A percentile compares a stretch with the other conserved stretches of the same genome.
These are phyloP conservation scores for Phialophora chinensis DNA, from an alignment of 2,329 filamentous ascomycete species.

Conservation along the genomic window DNA sequence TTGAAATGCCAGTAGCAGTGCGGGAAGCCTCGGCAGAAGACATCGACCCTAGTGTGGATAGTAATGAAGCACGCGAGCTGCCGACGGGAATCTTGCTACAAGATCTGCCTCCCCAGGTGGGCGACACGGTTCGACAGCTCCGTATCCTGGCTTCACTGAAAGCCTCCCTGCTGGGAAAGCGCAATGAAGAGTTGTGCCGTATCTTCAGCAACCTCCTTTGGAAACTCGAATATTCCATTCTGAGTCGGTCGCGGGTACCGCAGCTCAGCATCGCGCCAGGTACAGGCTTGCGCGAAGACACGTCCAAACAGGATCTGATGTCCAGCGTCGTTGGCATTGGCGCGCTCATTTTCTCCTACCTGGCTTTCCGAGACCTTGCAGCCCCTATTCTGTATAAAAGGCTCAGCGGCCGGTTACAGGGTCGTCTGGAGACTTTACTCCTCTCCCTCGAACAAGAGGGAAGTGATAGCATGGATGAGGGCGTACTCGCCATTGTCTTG, in stretches of 20 bases:
- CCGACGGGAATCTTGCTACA: conserved; percentile 9
- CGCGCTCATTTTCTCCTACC: conserved; percentile 28
- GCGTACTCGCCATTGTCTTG: conserved; percentile 18
- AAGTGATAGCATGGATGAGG: background rate
- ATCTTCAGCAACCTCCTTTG: conserved; percentile 28
- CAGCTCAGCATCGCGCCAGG: background rate
- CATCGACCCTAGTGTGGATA: background rate
- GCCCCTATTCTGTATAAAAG: conserved; percentile 26
- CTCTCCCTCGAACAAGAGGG: background rate
- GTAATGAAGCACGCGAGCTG: background rate
- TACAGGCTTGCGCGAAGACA: background rate
- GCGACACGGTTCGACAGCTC: conserved; percentile 19
- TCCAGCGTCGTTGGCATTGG: conserved; percentile 15
- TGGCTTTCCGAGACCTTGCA: conserved; percentile 24
- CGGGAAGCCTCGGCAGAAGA: conserved; percentile 2
- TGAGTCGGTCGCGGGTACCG: background rate
- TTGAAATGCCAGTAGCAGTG: conserved; percentile 18
- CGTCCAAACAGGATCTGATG: background rate
- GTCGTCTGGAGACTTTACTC: conserved; percentile 8
- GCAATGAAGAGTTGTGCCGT: conserved; percentile 20
- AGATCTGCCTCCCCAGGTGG: conserved; percentile 11
- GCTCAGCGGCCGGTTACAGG: conserved; percentile 17
- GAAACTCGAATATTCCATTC: conserved; percentile 29
- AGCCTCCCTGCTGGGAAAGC: conserved; percentile 5
- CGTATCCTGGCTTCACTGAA: conserved; percentile 24